Base-by-base conservation (phyloP, 78 protist species). In the Dictyostelium capitatum region DNA sequence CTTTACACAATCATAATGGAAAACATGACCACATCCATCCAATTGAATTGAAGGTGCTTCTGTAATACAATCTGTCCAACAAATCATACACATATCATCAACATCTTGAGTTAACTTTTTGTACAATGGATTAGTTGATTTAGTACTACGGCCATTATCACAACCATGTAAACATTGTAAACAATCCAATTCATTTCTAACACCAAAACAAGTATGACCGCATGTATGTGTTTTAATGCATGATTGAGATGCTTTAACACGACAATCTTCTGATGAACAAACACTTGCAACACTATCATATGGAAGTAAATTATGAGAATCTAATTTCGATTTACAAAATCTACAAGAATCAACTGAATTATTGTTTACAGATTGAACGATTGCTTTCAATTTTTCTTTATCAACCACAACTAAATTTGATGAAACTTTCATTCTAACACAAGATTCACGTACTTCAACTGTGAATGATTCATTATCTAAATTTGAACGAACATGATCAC, bases 21-120 rank as follows among this genome's bases (percentile, higher is more conserved):
- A 81, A 47, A 94, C 70, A 62, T 96, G 97, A 17, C 95, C 97
- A 83, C 97, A 96, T 37, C 43, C 43, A 9, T 80, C 96, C 65
- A 96, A 79, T 74, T 81, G 95, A 28, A 96, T 75, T 1, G 89
- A 79, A 23, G 97, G 97, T 7, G 96, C 91, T 28, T 75, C 96
- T 5, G 75, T 19, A 6, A 96, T 37, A 25, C 67, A 30, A 6
- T 95, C 97, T 7, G 87, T 90, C 96, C 96, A 96, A 70, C 97
- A 96, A 69, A 96, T 90, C 89, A 78, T 69, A 91, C 97, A 96
- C 73, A 90, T 92, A 37, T 93, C 96, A 47, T 96, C 97, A 11
- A 69, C 53, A 72, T 94, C 90, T 85, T 93, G 90, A 20, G 89
- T 54, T 9, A 79, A 47, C 19, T 70, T 77, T 15, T 90, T 72